Conservation (phyloP, 2,329 filamentous ascomycete species). For the Balansia obtecta region DNA sequence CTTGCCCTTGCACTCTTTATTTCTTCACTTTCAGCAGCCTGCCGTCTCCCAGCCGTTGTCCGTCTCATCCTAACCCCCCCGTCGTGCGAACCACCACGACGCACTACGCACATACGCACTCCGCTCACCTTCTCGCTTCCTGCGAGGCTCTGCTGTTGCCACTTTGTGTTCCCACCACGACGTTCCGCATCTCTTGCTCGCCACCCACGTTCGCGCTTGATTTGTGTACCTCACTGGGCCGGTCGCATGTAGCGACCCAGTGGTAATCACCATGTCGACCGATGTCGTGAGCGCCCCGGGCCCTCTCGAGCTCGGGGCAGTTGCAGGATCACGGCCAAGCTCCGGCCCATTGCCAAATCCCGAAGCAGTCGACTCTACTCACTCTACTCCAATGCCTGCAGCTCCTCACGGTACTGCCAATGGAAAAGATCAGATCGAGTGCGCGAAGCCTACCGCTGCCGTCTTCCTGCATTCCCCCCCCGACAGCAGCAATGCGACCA, state of each 20-base stretch:
- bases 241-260: constrained; percentile 25
- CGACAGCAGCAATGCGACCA: constrained; percentile 48
- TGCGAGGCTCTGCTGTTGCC: constrained; percentile 2
- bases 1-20: not conserved
- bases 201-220: not conserved
- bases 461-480: constrained; percentile 49
- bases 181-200: not conserved
- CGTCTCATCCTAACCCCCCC: constrained; percentile 3
- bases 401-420: constrained; percentile 15
- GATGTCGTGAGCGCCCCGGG: constrained; percentile 38
- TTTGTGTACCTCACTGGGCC: constrained; percentile 19
- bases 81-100: constrained; percentile 4
- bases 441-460: constrained; percentile 23
- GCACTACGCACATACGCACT: too few species aligned
- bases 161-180: constrained; percentile 4
- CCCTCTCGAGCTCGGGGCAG: constrained; percentile 15
- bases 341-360: constrained; percentile 7
- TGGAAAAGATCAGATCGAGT: constrained; percentile 18
- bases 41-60: not conserved
- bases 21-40: not conserved
- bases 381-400: constrained; percentile 9
- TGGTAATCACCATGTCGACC: constrained; percentile 38
- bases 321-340: constrained; percentile 14
- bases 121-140: constrained; percentile 3
- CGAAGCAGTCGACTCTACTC: constrained; percentile 6